These are phyloP conservation scores for Viola pubescens DNA, from an alignment of 441 rosid genomes.

Conservation along the genomic window DNA sequence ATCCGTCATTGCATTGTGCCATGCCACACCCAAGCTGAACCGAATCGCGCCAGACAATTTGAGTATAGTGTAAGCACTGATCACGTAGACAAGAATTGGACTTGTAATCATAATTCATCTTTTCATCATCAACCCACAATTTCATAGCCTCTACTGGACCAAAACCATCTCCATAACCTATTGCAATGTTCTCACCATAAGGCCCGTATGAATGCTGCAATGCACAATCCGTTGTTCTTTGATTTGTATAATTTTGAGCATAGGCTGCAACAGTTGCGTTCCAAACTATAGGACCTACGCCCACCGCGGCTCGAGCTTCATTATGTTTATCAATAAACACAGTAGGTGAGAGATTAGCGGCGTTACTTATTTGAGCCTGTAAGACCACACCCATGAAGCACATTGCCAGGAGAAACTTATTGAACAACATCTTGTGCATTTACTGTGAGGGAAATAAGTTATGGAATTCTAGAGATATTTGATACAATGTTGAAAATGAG, in stretches of 20 bases:
- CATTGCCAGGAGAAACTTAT: neutral
- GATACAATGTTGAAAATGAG: too few relatives aligned
- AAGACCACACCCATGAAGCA: neutral
- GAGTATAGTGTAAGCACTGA: constrained; percentile 47
- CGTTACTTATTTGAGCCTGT: neutral
- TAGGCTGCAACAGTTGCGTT: constrained; percentile 34
- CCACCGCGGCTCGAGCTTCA: constrained; percentile 31
- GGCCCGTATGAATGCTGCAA: constrained; percentile 39
- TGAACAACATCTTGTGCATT: constrained; percentile 9
- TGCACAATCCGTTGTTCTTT: constrained; percentile 18
- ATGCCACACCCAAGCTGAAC: constrained; percentile 44
- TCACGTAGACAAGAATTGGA: constrained; percentile 29
- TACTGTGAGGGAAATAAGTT: too few relatives aligned
- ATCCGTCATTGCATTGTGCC: constrained; percentile 27
- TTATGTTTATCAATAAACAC: constrained; percentile 54
- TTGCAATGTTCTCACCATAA: constrained; percentile 46
- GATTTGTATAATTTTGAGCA: constrained; percentile 28
- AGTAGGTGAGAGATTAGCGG: constrained; percentile 22
- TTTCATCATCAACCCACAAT: constrained; percentile 47
- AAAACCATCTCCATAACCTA: constrained; percentile 27
- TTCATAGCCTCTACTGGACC: constrained; percentile 33
- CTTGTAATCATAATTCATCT: constrained; percentile 28
- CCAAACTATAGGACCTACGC: constrained; percentile 41
- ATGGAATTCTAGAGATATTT: too few relatives aligned
- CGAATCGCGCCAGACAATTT: constrained; percentile 46